Percentiles rank a stretch among this genome's conserved stretches.
Conservation (phyloP, 192 early-diverging fungal genomes). For the Coemansia sp. region DNA sequence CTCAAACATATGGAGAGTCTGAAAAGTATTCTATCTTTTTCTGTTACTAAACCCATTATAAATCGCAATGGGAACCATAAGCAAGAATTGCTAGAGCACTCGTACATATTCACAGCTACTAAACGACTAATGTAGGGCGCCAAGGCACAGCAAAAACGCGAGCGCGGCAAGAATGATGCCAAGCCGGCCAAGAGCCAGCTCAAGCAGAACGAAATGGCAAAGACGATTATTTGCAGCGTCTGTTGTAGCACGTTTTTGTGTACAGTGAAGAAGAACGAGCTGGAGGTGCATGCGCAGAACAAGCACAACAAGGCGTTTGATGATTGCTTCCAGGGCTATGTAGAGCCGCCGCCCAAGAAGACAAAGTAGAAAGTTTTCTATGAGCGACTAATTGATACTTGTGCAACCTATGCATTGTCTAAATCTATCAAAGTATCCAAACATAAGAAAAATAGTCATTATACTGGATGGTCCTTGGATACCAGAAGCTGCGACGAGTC, state of each 20-base stretch:
- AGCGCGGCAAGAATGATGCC: background rate
- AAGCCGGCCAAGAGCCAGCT: constrained; percentile 4
- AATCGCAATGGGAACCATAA: constrained; percentile 2
- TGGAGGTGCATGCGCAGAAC: background rate
- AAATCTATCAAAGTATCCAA: too few species aligned
- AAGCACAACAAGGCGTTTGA: background rate
- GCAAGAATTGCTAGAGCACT: background rate
- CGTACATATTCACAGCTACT: background rate
- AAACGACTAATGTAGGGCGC: background rate
- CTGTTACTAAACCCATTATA: too few species aligned
- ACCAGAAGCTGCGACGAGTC: too few species aligned
- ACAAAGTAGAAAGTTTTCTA: background rate
- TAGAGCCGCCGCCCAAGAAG: background rate
- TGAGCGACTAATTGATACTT: too few species aligned
- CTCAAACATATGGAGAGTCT: constrained; percentile 80
- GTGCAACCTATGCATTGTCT: too few species aligned
- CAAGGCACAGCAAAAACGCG: constrained; percentile 1
- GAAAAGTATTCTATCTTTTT: constrained; percentile 57
- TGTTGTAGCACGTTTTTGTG: constrained; percentile 1
- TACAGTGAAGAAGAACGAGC: constrained; percentile 3
- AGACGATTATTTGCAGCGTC: background rate
- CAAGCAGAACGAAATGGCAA: constrained; percentile 6
- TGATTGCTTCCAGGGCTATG: background rate
- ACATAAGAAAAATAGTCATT: too few species aligned
- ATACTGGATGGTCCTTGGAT: too few species aligned